Evolutionary conservation across 1,139 yeast species (phyloP).

Genomic region (Taphrina confusa): DNA sequence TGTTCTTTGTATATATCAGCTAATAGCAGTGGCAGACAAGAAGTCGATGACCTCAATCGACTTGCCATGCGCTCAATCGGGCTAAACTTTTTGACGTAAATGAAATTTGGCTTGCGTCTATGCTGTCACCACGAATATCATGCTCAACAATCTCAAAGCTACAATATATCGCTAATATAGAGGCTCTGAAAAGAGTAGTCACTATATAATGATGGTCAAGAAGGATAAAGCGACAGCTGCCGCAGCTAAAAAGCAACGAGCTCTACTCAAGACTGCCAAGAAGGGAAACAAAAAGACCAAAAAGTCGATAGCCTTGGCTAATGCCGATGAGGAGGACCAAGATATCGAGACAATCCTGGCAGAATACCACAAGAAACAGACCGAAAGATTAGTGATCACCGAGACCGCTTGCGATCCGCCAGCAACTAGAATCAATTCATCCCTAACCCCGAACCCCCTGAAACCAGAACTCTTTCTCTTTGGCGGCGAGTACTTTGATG

Average conservation of each 20-base stretch:
- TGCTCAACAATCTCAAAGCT: too few species aligned
- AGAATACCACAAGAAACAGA: constrained; percentile 61
- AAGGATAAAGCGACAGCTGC: constrained; percentile 34
- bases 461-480: constrained; percentile 77
- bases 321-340: constrained; percentile 67
- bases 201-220: constrained; percentile 16
- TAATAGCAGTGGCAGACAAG: neutral
- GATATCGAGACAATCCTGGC: constrained; percentile 84
- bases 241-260: constrained; percentile 81
- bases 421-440: constrained; percentile 66
- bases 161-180: too few species aligned
- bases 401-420: constrained; percentile 64
- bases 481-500: constrained; percentile 77
- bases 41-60: neutral
- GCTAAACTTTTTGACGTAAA: constrained; percentile 1
- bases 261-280: constrained; percentile 65
- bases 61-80: neutral
- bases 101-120: constrained; percentile 10
- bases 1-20: neutral
- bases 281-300: constrained; percentile 75
- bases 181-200: neutral
- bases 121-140: neutral
- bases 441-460: constrained; percentile 62
- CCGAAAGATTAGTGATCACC: constrained; percentile 68
- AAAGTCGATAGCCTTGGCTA: constrained; percentile 60